These are phyloP conservation scores for Rhizopus arrhizus DNA, from an alignment of 371 early-diverging fungal genomes.

Conservation along the genomic window DNA sequence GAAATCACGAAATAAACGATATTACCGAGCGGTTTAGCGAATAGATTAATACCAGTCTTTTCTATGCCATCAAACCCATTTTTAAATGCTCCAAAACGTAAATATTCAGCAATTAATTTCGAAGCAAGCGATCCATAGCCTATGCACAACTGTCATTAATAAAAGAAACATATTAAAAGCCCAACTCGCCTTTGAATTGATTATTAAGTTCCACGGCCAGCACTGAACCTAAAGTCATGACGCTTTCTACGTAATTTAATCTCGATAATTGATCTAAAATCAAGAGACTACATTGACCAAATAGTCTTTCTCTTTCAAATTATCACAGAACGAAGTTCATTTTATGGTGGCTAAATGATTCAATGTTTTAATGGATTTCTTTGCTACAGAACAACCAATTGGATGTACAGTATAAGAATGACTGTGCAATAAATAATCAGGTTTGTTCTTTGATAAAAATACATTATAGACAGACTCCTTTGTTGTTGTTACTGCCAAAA, in stretches of 20 bases:
- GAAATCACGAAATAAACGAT: constrained; percentile 79
- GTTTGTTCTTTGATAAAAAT: constrained; percentile 68
- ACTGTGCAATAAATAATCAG: constrained; percentile 78
- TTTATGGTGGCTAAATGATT: constrained; percentile 42
- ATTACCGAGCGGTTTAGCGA: constrained; percentile 75
- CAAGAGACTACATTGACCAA: constrained; percentile 64
- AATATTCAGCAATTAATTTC: constrained; percentile 46
- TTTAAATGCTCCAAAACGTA: constrained; percentile 46
- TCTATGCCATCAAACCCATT: constrained; percentile 31
- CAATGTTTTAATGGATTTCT: constrained; percentile 58
- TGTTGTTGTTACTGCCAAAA: constrained; percentile 74
- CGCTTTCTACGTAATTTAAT: constrained; percentile 64
- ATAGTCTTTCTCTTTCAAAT: constrained; percentile 44
- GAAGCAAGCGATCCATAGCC: constrained; percentile 66
- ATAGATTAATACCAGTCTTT: constrained; percentile 51
- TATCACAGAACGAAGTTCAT: constrained; percentile 39
- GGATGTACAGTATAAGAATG: constrained; percentile 89
- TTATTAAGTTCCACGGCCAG: constrained; percentile 69
- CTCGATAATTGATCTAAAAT: constrained; percentile 51
- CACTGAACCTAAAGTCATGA: constrained; percentile 74
- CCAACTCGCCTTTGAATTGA: constrained; percentile 38
- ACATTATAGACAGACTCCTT: constrained; percentile 65
- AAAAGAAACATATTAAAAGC: neutral
- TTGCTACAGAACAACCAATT: constrained; percentile 77
- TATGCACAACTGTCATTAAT: neutral